A percentile compares a stretch with the other conserved stretches of the same genome.
Conservation (phyloP, 2,329 filamentous ascomycete genomes). For the Colletotrichum gigasporum region DNA sequence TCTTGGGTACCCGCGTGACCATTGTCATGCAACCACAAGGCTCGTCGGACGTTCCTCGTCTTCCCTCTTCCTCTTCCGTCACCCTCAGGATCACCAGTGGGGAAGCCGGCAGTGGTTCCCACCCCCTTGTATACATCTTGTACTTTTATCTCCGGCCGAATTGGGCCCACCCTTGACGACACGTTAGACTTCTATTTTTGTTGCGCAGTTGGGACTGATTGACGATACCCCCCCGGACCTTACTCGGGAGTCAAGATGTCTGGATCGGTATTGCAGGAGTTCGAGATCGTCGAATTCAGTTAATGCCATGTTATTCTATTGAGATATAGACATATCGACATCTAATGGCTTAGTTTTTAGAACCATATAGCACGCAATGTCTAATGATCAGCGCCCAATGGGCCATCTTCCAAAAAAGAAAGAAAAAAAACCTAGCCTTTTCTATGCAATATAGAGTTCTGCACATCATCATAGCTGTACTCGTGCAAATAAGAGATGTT, state of each 20-base stretch:
- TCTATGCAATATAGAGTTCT: too few relatives aligned
- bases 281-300: neutral
- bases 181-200: neutral
- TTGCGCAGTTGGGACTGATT: constrained; percentile 1
- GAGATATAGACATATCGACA: constrained; percentile 8
- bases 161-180: neutral
- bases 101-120: neutral
- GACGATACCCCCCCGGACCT: constrained; percentile 8
- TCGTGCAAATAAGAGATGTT: too few relatives aligned
- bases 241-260: neutral
- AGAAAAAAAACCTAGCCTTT: too few relatives aligned
- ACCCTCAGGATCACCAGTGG: neutral
- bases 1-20: neutral
- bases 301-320: neutral
- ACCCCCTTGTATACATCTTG: neutral
- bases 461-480: neutral
- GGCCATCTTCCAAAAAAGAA: neutral
- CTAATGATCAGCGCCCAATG: constrained; percentile 5
- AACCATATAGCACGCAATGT: constrained; percentile 15
- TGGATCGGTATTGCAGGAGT: neutral
- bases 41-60: neutral
- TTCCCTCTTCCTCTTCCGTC: neutral
- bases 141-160: neutral
- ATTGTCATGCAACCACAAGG: neutral
- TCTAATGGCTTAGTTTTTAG: constrained; percentile 17